Evolutionary conservation across 2,329 filamentous ascomycete species (phyloP).

Genomic region (Alternaria conjuncta): DNA sequence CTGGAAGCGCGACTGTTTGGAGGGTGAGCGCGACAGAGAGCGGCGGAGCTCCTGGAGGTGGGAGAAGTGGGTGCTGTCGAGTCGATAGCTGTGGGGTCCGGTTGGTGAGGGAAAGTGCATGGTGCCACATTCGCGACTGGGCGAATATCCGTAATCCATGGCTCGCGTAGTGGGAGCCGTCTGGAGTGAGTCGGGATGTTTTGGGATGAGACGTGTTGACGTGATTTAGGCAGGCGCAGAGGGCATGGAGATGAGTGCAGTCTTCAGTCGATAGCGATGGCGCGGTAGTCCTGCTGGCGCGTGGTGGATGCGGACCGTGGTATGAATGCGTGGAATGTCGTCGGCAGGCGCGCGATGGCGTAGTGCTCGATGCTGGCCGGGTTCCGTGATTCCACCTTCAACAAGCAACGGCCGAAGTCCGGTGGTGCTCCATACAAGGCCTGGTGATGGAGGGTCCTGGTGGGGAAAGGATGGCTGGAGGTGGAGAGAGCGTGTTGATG

Average conservation of each 20-base stretch:
- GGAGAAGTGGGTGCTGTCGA: slow-evolving; percentile 72
- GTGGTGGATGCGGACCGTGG: slow-evolving; percentile 17
- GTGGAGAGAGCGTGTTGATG: slow-evolving; percentile 20
- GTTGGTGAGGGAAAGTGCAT: slow-evolving; percentile 88
- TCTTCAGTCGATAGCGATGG: slow-evolving; percentile 40
- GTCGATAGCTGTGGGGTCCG: slow-evolving; percentile 70
- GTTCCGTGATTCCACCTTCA: slow-evolving; percentile 36
- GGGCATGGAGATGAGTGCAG: slow-evolving; percentile 28
- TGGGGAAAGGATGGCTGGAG: slow-evolving; percentile 17
- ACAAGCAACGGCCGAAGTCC: slow-evolving; percentile 36
- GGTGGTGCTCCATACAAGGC: slow-evolving; percentile 45
- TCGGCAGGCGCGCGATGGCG: slow-evolving; percentile 23
- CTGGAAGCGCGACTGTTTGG: slow-evolving; percentile 74
- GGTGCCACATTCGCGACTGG: slow-evolving; percentile 70
- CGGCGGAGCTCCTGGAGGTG: slow-evolving; percentile 83
- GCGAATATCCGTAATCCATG: slow-evolving; percentile 60
- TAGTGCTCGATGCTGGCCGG: slow-evolving; percentile 21
- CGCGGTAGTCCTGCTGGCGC: slow-evolving; percentile 16
- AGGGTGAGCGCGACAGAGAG: slow-evolving; percentile 91
- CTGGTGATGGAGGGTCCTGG: slow-evolving; percentile 19
- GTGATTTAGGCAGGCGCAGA: slow-evolving; percentile 23
- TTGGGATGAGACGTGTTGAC: slow-evolving; percentile 7
- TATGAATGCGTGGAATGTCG: slow-evolving; percentile 41
- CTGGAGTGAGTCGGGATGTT: slow-evolving; percentile 5
- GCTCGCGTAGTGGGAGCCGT: slow-evolving; percentile 11